Percentiles rank a stretch among this genome's conserved stretches.
Conservation (phyloP, 495 filamentous ascomycete species). For the Darksidea phi region DNA sequence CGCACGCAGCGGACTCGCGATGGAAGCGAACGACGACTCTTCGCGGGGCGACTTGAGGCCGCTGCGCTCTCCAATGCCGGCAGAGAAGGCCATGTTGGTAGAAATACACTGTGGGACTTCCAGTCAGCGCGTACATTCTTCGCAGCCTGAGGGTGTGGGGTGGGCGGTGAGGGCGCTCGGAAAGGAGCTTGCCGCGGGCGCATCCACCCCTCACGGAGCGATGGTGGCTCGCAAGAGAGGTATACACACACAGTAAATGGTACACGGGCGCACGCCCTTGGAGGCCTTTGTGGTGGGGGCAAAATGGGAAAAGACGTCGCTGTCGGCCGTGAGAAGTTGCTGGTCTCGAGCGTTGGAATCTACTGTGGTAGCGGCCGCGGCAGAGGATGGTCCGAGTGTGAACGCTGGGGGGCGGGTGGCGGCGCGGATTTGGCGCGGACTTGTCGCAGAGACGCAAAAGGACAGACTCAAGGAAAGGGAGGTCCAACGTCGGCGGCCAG, state of each 20-base stretch:
- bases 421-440: neutral
- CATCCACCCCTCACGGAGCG: neutral
- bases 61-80: conserved; percentile 63
- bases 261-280: conserved; percentile 32
- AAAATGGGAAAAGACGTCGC: neutral
- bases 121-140: conserved; percentile 20
- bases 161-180: conserved; percentile 30
- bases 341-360: neutral
- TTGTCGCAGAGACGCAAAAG: neutral
- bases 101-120: conserved; percentile 24
- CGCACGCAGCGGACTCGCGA: conserved; percentile 59
- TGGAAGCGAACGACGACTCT: conserved; percentile 67
- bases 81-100: conserved; percentile 61
- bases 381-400: neutral
- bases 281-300: conserved; percentile 15
- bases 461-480: conserved; percentile 3
- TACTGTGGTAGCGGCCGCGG: neutral
- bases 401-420: neutral
- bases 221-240: neutral
- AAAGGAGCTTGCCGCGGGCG: conserved; percentile 7
- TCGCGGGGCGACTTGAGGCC: conserved; percentile 71
- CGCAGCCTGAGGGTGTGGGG: conserved; percentile 19
- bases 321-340: conserved; percentile 4
- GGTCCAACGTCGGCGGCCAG: neutral
- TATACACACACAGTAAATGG: conserved; percentile 28